A percentile compares a stretch with the other conserved stretches of the same genome.
Evolutionary conservation across 1,284 basidiomycete species (phyloP).

Genomic region (Naganishia albida): DNA sequence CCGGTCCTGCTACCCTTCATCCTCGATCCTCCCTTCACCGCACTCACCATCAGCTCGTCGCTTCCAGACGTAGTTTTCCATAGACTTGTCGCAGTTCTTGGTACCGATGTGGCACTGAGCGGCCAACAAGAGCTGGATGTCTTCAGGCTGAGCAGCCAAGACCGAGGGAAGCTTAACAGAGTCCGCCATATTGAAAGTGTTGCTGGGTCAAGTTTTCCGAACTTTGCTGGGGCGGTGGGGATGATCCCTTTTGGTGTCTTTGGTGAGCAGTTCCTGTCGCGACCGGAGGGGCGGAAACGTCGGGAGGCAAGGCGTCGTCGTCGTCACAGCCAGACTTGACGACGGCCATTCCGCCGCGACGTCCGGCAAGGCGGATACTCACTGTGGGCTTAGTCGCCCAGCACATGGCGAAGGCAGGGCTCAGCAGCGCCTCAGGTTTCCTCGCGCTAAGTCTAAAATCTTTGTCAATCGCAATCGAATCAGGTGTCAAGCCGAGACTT

Average conservation of each 20-base stretch:
- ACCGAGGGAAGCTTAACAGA: conserved; percentile 80
- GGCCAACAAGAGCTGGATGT: conserved; percentile 90
- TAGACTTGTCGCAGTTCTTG: conserved; percentile 99
- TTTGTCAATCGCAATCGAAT: no score
- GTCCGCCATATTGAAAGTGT: conserved; percentile 37
- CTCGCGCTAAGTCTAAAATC: no score
- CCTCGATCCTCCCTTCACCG: neutral
- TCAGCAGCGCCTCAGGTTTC: no score
- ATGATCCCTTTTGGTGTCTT: conserved; percentile 27
- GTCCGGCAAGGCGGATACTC: no score
- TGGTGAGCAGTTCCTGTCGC: conserved; percentile 25
- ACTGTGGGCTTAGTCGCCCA: neutral
- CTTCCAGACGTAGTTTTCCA: conserved; percentile 98
- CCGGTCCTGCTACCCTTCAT: neutral
- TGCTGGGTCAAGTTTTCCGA: neutral
- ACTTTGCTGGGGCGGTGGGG: conserved; percentile 13
- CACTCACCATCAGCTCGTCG: conserved; percentile 73
- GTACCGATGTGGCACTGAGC: conserved; percentile 96
- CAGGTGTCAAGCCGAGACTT: no score
- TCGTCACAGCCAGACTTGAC: conserved; percentile 26
- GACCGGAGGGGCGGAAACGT: conserved; percentile 11
- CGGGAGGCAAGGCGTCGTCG: conserved; percentile 3
- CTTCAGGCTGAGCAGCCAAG: conserved; percentile 92
- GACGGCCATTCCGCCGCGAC: conserved; percentile 15
- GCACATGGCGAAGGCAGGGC: neutral